A percentile compares a stretch with the other conserved stretches of the same genome.
Conservation (phyloP, 2,329 filamentous ascomycete genomes). For the Ascochyta fabae region DNA sequence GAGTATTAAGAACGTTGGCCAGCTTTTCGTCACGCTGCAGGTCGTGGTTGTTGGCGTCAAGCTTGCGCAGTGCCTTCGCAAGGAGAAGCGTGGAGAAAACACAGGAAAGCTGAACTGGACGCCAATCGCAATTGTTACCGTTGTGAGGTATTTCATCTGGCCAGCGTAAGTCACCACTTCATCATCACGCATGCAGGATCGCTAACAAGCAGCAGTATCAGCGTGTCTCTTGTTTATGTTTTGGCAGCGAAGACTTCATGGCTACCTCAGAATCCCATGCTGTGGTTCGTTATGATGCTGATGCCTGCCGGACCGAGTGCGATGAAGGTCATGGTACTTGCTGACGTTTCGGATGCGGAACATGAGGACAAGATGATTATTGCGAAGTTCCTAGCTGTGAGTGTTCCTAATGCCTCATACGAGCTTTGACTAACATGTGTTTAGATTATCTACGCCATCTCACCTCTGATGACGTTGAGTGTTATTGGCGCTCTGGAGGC, state of each 20-base stretch:
- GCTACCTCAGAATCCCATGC: constrained; percentile 64
- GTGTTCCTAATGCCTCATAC: constrained; percentile 5
- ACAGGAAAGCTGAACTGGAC: constrained; percentile 56
- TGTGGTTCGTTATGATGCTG: constrained; percentile 71
- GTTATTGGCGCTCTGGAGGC: constrained; percentile 54
- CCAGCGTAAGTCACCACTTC: constrained; percentile 46
- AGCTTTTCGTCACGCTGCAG: constrained; percentile 69
- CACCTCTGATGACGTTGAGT: constrained; percentile 53
- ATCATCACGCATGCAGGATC: too few species aligned
- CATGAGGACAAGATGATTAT: constrained; percentile 60
- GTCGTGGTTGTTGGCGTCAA: constrained; percentile 72
- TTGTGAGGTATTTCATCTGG: constrained; percentile 67
- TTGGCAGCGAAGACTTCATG: constrained; percentile 61
- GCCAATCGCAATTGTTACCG: constrained; percentile 59
- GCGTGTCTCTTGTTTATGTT: constrained; percentile 62
- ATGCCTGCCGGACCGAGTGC: constrained; percentile 64
- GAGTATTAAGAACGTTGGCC: constrained; percentile 66
- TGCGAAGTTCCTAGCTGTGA: constrained; percentile 59
- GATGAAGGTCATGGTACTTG: constrained; percentile 60
- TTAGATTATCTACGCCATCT: constrained; percentile 53
- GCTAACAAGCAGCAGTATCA: constrained; percentile 41
- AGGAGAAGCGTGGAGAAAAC: constrained; percentile 53
- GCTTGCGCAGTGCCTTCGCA: constrained; percentile 61
- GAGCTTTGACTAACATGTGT: neutral
- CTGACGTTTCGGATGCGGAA: constrained; percentile 55